Base-by-base conservation (phyloP, 1,284 basidiomycete species). In the Gymnopus androsaceus region DNA sequence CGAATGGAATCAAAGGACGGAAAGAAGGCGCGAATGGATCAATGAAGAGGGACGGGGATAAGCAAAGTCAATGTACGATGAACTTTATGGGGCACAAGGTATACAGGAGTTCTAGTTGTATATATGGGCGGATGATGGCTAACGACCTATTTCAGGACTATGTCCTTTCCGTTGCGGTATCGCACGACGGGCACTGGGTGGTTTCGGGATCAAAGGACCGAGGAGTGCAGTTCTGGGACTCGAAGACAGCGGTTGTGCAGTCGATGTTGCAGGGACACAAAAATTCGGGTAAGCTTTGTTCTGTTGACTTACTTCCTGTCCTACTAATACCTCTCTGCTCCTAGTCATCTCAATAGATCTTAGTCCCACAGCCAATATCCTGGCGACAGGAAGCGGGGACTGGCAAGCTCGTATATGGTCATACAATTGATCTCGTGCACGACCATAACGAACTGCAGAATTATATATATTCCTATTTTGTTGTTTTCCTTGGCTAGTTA, bases 201-300 rank as follows among this genome's bases (percentile, higher is more conserved):
- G 91, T 94, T 3, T 93, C 91, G 19, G 92, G 93, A 23, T 94
- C 91, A 19, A 95, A 95, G 69, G 94, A 97, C 71, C 84, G 93
- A 21, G 87, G 88, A 1, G 91, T 96, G 34, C 87, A 92, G 69
- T 90, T 94, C 68, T 96, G 93, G 92, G 90, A 95, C 66, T 83
- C 88, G 15, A 77, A 78, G 58, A 84, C 80, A 5, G 90, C 85
- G 1, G 82, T 85, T 61, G 82, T 89, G 40, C 92, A 94, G 67
- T 85, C 92, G 62, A 87, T 93, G 77, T 74, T 96, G 6, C 91
- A 94, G 70, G 93, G 92, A 2, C 93, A 95, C 72, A 94, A 93
- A 72, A 95, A 95, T 69, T 89, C 88, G 37, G 87, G 81, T 86
- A 53, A 45, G 79, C 17, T 41, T 21, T 11, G 8, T 21, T 41